A percentile compares a stretch with the other conserved stretches of the same genome.
These are phyloP conservation scores for Neonectria hederae DNA, from an alignment of 2,329 filamentous ascomycete genomes.

Conservation along the genomic window DNA sequence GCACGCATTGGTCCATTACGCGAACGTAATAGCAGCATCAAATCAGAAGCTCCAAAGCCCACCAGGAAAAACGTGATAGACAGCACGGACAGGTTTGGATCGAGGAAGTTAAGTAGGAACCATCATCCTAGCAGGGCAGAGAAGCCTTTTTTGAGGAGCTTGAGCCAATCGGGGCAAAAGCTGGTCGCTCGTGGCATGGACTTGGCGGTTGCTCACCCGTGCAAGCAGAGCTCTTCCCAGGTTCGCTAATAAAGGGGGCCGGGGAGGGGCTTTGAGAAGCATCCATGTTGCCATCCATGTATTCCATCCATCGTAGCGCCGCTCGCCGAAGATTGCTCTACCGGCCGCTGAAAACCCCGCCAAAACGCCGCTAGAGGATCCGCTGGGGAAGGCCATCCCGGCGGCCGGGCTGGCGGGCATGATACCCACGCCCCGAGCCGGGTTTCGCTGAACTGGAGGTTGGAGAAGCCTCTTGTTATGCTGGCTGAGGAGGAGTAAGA, in stretches of 20 bases:
- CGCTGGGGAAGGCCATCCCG: conserved; percentile 19
- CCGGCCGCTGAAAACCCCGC: conserved; percentile 18
- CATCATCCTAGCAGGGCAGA: conserved; percentile 28
- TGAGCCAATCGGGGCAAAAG: conserved; percentile 41
- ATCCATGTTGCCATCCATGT: no score
- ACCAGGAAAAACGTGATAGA: conserved; percentile 1
- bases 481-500: background rate
- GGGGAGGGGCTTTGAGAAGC: no score
- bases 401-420: conserved; percentile 3
- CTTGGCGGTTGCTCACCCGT: conserved; percentile 19
- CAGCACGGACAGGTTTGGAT: conserved; percentile 23
- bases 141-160: conserved; percentile 22
- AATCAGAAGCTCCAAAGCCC: conserved; percentile 15
- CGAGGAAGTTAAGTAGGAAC: conserved; percentile 18
- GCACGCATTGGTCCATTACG: conserved; percentile 17
- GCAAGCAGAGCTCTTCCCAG: background rate
- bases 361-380: conserved; percentile 14
- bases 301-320: background rate
- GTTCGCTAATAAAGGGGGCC: background rate
- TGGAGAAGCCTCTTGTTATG: background rate
- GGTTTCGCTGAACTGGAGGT: conserved; percentile 1
- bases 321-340: conserved; percentile 11
- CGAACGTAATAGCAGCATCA: conserved; percentile 17
- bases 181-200: conserved; percentile 35
- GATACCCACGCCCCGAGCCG: conserved; percentile 8